Base-by-base conservation (phyloP, 345 rosid genomes). In the Balakata baccata region DNA sequence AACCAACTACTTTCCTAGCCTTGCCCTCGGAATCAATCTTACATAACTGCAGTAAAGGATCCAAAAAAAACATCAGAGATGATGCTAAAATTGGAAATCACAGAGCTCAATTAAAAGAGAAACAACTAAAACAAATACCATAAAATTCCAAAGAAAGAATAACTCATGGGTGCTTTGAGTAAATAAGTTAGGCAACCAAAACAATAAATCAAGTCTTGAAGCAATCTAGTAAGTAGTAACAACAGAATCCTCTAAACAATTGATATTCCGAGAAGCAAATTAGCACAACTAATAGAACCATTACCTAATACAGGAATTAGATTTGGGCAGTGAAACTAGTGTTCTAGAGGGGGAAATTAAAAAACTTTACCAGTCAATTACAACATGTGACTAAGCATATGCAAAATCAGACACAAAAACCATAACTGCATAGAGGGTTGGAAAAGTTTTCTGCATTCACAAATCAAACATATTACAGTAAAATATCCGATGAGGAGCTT, bases 21-120 rank as follows among this genome's bases (percentile, higher is more conserved):
- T 90, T 90, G 52, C 96, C 94, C 83, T 92, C 93, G 0, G 93
- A 84, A 67, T 92, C 98, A 68, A 90, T 90, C 89, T 91, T 91
- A 70, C 97, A 91, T 50, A 91, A 78, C 98, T 93, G 89, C 67
- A 79, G 12, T 11, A 7, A 25, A 34, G 10, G 12, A 38, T 5
- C 34, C 34, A 46, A 22, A 25, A 22, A 25, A 54, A 41, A 29
- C 7, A 45, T 5, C 34, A 43, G 20, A 52, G 61, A 45, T 23
- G 0, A 23, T 6, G 20, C 12, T 56, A 4, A n/a, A 17, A 3
- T 43, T 10, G 2, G 20, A 16, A 34, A 29, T 17, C 22, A 12
- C 22, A 6, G 1, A 39, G 9, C 3, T 17, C 47, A 11, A 14
- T 37, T 51, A 51, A 59, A 9, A 13, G 72, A 58, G 41, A 14